Evolutionary conservation across 148 eudicot genomes (phyloP).

Genomic region (Dysphania ambrosioides): DNA sequence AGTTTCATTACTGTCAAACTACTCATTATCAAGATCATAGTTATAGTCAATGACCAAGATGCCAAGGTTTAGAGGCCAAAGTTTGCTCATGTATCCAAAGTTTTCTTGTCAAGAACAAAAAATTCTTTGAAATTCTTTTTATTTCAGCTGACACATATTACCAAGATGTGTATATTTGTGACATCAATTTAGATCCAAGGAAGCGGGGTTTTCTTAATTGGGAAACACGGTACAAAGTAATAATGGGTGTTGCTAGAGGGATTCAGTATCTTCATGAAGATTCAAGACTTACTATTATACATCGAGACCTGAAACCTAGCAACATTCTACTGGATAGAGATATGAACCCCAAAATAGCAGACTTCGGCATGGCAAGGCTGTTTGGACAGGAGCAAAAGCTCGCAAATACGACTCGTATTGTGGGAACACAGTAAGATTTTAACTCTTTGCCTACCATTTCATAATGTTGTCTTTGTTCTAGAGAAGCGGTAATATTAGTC

Average conservation of each 20-base stretch:
- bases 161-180: not conserved
- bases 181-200: constrained; percentile 18
- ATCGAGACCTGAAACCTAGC: constrained; percentile 57
- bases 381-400: constrained; percentile 50
- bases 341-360: constrained; percentile 55
- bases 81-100: too few species aligned
- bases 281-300: constrained; percentile 25
- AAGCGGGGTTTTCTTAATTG: constrained; percentile 22
- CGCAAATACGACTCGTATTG: constrained; percentile 45
- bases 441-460: too few species aligned
- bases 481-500: too few species aligned
- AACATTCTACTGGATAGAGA: constrained; percentile 61
- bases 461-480: not conserved
- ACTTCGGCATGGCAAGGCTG: constrained; percentile 63
- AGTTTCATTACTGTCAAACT: too few species aligned
- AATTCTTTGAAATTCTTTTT: too few species aligned
- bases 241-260: constrained; percentile 32
- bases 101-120: not conserved
- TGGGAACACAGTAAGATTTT: constrained; percentile 24
- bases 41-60: too few species aligned
- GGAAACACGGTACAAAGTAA: constrained; percentile 26
- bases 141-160: too few species aligned
- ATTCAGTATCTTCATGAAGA: constrained; percentile 38
- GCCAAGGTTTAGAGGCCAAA: too few species aligned
- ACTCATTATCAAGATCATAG: too few species aligned